A percentile compares a stretch with the other conserved stretches of the same genome.
Conservation (phyloP, 257 asterid genomes). For the Plectranthus barbatus region DNA sequence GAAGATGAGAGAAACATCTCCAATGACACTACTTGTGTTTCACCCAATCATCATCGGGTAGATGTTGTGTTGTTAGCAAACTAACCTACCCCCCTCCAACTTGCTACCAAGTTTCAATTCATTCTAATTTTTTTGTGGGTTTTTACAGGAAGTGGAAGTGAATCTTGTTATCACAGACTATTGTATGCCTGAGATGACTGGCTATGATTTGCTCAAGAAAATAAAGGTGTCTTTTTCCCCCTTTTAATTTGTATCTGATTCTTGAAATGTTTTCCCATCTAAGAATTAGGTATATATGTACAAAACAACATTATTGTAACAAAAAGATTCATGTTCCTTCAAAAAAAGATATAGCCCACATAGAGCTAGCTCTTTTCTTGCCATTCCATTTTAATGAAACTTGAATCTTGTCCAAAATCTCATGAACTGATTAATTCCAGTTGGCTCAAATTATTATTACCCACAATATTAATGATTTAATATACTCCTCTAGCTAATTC, state of each 20-base stretch:
- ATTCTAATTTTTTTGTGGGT: background rate
- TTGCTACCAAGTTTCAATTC: background rate
- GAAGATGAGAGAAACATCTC: conserved; percentile 17
- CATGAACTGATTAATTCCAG: background rate
- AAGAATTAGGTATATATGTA: background rate
- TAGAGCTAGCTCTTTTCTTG: conserved; percentile 7
- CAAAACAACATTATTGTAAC: too few species aligned
- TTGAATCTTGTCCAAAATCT: conserved; percentile 14
- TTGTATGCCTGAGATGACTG: conserved; percentile 60
- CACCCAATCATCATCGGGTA: conserved; percentile 20
- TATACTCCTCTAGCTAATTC: too few species aligned
- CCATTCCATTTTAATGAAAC: conserved; percentile 22
- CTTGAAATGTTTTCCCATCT: background rate
- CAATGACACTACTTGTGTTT: conserved; percentile 14
- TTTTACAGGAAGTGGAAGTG: conserved; percentile 38
- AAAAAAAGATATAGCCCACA: too few species aligned
- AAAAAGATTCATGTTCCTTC: too few species aligned
- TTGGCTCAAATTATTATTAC: too few species aligned
- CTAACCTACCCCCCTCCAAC: too few species aligned
- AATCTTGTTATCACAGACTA: conserved; percentile 52
- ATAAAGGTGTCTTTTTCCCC: conserved; percentile 16
- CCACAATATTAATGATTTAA: too few species aligned
- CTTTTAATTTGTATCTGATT: background rate
- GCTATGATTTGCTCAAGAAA: conserved; percentile 54
- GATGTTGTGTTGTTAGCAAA: background rate